These are phyloP conservation scores for Thelonectria rubi DNA, from an alignment of 2,329 filamentous ascomycete genomes.

Conservation along the genomic window DNA sequence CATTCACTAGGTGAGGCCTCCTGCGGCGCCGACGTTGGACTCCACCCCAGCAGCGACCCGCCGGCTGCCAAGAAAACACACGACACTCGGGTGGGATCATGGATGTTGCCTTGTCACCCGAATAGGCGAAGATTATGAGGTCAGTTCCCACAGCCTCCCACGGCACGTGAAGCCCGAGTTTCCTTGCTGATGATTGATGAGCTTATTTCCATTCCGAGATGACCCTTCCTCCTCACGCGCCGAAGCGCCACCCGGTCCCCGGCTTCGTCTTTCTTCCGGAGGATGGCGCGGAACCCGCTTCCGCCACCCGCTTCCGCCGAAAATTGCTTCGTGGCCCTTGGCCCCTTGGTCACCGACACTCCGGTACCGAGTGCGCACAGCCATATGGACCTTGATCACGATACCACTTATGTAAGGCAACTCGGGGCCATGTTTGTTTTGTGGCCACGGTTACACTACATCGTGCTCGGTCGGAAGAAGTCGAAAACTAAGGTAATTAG, in stretches of 20 bases:
- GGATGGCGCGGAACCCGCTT: constrained; percentile 1
- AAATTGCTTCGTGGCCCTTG: neutral
- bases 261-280: constrained; percentile 1
- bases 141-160: constrained; percentile 6
- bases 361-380: constrained; percentile 12
- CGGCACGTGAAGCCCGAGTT: constrained; percentile 4
- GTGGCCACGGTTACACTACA: neutral
- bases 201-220: constrained; percentile 7
- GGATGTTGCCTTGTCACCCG: no score
- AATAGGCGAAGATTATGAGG: neutral
- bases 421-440: neutral
- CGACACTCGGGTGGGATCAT: neutral
- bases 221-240: neutral
- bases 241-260: constrained; percentile 4
- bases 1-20: constrained; percentile 21
- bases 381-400: neutral
- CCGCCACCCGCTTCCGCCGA: neutral
- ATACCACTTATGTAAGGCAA: neutral
- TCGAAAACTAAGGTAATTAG: neutral
- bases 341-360: constrained; percentile 9
- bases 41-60: constrained; percentile 18
- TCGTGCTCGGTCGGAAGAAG: neutral
- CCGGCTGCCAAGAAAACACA: constrained; percentile 20
- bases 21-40: constrained; percentile 21
- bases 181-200: constrained; percentile 1